Base-by-base conservation (phyloP, 345 rosid species). In the Clarkia xantiana region DNA sequence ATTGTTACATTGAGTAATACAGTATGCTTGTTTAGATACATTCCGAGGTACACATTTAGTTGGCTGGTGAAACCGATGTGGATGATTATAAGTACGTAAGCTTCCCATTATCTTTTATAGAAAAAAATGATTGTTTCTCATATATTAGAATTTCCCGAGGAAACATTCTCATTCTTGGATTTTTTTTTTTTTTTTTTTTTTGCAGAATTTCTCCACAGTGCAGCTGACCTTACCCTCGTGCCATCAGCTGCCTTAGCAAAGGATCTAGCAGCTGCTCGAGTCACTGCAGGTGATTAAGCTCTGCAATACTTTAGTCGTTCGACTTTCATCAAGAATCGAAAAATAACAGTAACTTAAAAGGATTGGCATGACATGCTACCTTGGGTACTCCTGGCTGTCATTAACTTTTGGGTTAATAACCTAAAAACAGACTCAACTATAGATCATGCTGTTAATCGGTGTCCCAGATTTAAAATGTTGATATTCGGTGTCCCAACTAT, bases 21-120 rank as follows among this genome's bases (percentile, higher is more conserved):
- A 49, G 42, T 59, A 56, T 49, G 14, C 51, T 36, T 23, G 11
- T 55, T 72, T 77, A 91, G 98, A 55, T 86, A 91, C 56, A 86
- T 91, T 40, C 98, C 98, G 23, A 80, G 98, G 71, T 91, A 86
- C 71, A 86, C 98, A 15, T 91, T 81, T 68, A 80, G 90, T 69
- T 91, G 98, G 98, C 73, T 91, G 74, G 98, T 91, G 65, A 66
- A 64, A 60, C 98, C 98, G 8, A 91, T 91, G 98, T 91, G 96
- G 98, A 67, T 79, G 65, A n/a, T 91, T 18, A 69, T 91, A 72
- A 86, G 98, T 91, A 78, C 1, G 94, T 72, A 51, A 51, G 47
- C 45, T 49, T 36, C 18, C 55, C 25, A 46, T n/a, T 29, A 17
- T 40, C 18, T 25, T 10, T 29, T 18, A 23, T 47, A 11, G 41